phyloP scores from a whole-genome alignment of 2,329 filamentous ascomycete genomes.

The Colletotrichum magnum region DNA sequence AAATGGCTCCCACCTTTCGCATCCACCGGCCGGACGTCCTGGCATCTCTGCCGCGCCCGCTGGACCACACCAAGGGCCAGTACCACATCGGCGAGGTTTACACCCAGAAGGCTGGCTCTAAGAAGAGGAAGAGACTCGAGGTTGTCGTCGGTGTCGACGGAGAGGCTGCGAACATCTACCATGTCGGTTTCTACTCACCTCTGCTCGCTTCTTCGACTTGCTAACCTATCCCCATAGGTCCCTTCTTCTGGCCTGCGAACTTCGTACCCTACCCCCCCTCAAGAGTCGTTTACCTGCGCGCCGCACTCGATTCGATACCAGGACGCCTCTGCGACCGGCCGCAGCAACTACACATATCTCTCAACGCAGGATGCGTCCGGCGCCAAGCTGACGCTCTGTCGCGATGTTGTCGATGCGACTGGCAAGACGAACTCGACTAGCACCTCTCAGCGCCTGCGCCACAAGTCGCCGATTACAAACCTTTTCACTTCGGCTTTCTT shows the following conservation, averaged over 20 bases:
- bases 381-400: slow-evolving; percentile 71
- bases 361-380: slow-evolving; percentile 65
- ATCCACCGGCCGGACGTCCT: slow-evolving; percentile 76
- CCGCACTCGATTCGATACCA: slow-evolving; percentile 71
- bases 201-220: slow-evolving; percentile 17
- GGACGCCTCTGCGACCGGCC: slow-evolving; percentile 60
- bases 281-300: slow-evolving; percentile 74
- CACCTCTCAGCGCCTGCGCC: slow-evolving; percentile 51
- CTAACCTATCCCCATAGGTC: slow-evolving; percentile 60
- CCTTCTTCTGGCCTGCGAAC: slow-evolving; percentile 73
- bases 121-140: slow-evolving; percentile 75
- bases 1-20: slow-evolving; percentile 72
- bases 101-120: slow-evolving; percentile 69
- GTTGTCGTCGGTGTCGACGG: slow-evolving; percentile 75
- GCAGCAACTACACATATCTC: slow-evolving; percentile 73
- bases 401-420: slow-evolving; percentile 66
- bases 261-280: slow-evolving; percentile 76
- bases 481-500: slow-evolving; percentile 54
- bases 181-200: slow-evolving; percentile 61
- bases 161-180: slow-evolving; percentile 76
- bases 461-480: slow-evolving; percentile 57
- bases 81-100: slow-evolving; percentile 74
- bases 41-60: slow-evolving; percentile 70
- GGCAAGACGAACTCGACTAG: slow-evolving; percentile 68
- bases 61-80: slow-evolving; percentile 61